Evolutionary conservation across 2,329 filamentous ascomycete genomes (phyloP), one percentile per base, ranked within the genome.

Genomic region (Pseudocercospora pini-densiflorae): DNA sequence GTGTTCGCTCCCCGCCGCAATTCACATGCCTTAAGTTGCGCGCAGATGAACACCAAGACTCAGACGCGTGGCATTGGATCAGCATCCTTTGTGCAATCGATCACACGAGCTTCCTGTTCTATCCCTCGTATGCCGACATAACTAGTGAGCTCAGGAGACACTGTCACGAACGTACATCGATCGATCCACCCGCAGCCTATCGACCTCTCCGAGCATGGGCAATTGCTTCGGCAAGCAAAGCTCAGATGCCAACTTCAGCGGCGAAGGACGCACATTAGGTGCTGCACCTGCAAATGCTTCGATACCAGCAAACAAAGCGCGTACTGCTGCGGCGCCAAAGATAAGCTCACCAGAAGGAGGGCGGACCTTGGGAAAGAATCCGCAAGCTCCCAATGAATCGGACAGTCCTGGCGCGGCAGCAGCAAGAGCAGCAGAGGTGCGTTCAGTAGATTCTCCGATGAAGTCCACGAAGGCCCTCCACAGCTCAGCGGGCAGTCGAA

Each of bases 401-500:
- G 67, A 72, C 45, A 89, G 94, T 76, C 90, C 92, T 36, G 85
- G 90, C 65, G 85, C 83, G 63, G 91, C 88, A 67, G 94, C 94
- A 3, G 93, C 92, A 0, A 87, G 88, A 70, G 94, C 93, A 61
- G 94, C 94, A 67, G 92, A 96, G 89, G 93, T 96, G 79, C 77
- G 88, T 82, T 71, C 24, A 36, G 45, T 51, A 27, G 2, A 14
- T 24, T 51, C 47, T 24, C 16, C 23, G n/a, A 7, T 1, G 1
- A 10, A 10, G 4, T 19, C 16, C 9, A 2, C 24, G 10, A 8
- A 29, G 23, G 9, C 53, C 21, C n/a, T 5, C n/a, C 24, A 16
- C 27, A 33, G 21, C 47, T 24, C 21, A 14, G 23, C 23, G 12
- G 47, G 47, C 47, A 24, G 47, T 27, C 47, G 47, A 27, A 51